Evolutionary conservation across 495 filamentous ascomycete genomes (phyloP).

Genomic region (Cryomyces antarcticus): DNA sequence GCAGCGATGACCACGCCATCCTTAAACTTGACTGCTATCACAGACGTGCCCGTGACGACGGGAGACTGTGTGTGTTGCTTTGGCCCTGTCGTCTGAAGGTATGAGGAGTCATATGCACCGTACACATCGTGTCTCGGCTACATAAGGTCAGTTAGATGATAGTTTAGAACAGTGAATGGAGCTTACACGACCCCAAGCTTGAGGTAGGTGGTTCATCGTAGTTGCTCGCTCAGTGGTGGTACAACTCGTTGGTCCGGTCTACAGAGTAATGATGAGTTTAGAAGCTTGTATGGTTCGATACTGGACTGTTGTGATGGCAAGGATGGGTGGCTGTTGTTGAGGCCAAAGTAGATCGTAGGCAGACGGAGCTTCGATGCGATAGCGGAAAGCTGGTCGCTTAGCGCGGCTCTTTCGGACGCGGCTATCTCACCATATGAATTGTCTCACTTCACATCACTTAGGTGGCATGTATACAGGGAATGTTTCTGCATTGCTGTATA

Average conservation of each 20-base stretch:
- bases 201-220: slow-evolving; percentile 81
- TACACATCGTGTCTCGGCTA: slow-evolving; percentile 93
- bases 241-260: not conserved
- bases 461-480: no score
- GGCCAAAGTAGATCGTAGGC: no score
- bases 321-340: no score
- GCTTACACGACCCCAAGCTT: slow-evolving; percentile 89
- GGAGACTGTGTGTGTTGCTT: slow-evolving; percentile 77
- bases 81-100: slow-evolving; percentile 48
- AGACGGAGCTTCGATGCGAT: no score
- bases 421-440: no score
- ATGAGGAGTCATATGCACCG: slow-evolving; percentile 73
- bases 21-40: slow-evolving; percentile 83
- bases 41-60: slow-evolving; percentile 88
- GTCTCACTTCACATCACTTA: no score
- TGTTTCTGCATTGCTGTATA: no score
- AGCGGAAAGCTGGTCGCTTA: no score
- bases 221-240: not conserved
- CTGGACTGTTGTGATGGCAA: no score
- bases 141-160: slow-evolving; percentile 5
- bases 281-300: no score
- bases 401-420: no score
- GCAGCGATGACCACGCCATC: slow-evolving; percentile 91
- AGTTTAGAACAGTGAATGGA: not conserved
- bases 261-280: no score